Evolutionary conservation across 139 green algal genomes (phyloP).

Genomic region (Coccomyxa sp.): DNA sequence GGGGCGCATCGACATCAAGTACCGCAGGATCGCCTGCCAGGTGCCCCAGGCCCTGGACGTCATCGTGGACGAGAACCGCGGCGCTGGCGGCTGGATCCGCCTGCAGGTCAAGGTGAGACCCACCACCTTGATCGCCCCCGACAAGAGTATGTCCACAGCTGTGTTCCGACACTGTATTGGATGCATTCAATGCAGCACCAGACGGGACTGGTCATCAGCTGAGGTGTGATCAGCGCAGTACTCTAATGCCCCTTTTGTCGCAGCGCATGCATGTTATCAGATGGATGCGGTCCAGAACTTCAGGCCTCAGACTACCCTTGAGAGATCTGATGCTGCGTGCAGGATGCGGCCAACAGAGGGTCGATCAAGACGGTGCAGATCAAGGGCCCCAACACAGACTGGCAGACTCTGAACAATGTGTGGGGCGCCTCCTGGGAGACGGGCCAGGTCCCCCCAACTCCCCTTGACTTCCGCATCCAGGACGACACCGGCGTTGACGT

Average conservation of each 20-base stretch:
- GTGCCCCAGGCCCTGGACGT: constrained; percentile 23
- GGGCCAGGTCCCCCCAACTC: neutral
- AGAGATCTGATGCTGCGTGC: neutral
- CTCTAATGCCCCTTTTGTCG: too few species aligned
- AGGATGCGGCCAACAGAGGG: constrained; percentile 21
- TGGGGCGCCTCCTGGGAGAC: constrained; percentile 46
- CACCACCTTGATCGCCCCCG: neutral
- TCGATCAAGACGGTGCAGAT: constrained; percentile 29
- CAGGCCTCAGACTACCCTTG: too few species aligned
- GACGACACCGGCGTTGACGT: constrained; percentile 23
- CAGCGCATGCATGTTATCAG: too few species aligned
- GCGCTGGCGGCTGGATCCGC: constrained; percentile 38
- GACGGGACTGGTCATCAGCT: too few species aligned
- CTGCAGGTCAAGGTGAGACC: constrained; percentile 21
- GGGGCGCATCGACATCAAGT: constrained; percentile 25
- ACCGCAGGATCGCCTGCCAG: constrained; percentile 33
- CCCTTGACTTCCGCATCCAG: constrained; percentile 31
- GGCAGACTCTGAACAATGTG: constrained; percentile 31
- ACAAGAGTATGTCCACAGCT: too few species aligned
- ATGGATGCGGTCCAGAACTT: too few species aligned
- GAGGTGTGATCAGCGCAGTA: too few species aligned
- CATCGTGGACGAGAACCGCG: constrained; percentile 28
- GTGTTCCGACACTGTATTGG: too few species aligned
- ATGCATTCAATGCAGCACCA: too few species aligned
- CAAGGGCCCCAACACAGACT: constrained; percentile 18